Evolutionary conservation across 345 rosid genomes (phyloP).

Genomic region (Eucalyptus urophylla): DNA sequence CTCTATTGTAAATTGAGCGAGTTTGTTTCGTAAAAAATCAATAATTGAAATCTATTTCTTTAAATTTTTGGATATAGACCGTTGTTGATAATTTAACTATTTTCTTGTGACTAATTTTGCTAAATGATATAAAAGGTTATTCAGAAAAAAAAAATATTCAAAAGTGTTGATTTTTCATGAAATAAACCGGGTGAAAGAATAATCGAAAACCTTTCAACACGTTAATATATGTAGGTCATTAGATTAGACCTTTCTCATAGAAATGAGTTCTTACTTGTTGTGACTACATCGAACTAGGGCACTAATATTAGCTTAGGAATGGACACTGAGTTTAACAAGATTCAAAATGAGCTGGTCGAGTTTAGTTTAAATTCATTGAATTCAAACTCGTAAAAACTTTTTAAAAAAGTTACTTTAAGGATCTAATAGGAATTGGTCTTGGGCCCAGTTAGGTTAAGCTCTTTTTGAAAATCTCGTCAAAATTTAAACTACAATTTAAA

Average conservation of each 20-base stretch:
- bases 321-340: not conserved
- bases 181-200: not conserved
- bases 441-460: not conserved
- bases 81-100: not conserved
- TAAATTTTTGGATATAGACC: too few relatives aligned
- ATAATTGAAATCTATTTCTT: not conserved
- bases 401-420: not conserved
- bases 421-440: not conserved
- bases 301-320: not conserved
- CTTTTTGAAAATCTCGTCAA: not conserved
- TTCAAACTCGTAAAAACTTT: not conserved
- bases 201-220: not conserved
- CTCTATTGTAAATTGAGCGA: rapidly evolving
- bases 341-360: not conserved
- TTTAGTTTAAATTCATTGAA: not conserved
- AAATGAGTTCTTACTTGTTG: not conserved
- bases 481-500: not conserved
- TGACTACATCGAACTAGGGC: not conserved
- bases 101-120: not conserved
- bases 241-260: not conserved
- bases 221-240: not conserved
- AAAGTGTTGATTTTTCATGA: not conserved
- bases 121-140: not conserved
- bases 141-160: not conserved
- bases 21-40: not conserved